Base-by-base conservation (phyloP, 2,329 filamentous ascomycete species). In the Rugonectria rugulosa region DNA sequence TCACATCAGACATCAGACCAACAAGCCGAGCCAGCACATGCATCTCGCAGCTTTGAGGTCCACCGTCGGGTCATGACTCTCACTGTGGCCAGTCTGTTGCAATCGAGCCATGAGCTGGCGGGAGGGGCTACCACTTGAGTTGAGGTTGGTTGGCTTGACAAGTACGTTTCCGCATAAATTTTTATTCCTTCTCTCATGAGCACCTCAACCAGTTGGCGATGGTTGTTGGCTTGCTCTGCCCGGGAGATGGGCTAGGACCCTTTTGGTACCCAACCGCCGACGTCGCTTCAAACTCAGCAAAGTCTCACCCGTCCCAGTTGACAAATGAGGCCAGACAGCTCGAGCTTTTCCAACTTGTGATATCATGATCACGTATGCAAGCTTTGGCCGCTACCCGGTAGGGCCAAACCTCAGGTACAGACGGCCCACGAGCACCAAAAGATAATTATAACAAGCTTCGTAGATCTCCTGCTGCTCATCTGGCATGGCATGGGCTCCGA, bases 391-490 rank as follows among this genome's bases (percentile, higher is more conserved):
- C 46, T 42, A 32, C 46, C 41, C 27, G 41, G 40, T 42, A 46
- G 26, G 27, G 47, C 37, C 46, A 47, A 56, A 56, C 52, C 32
- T 19, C 53, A 56, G 42, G 53, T 24, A 50, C n/a, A n/a, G n/a
- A n/a, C 38, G 37, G 11, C 17, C 37, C 37, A 40, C 37, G 23
- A 40, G 31, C 26, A 34, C 32, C 24, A 29, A n/a, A 36, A 53
- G 48, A 53, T 55, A 55, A 49, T 32, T 44, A 44, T 53, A 56
- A 42, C 54, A 46, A 65, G 43, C 49, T 56, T 60, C 55, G 62
- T 55, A 67, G 64, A 66, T 66, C 64, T 61, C 55, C 57, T 62
- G 64, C 64, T 62, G 56, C 56, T 50, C 60, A 65, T 61, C 62
- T 62, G 45, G 56, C 55, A 56, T 56, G 53, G 56, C 60, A 64